A percentile compares a stretch with the other conserved stretches of the same genome.
Conservation (phyloP, 257 asterid genomes). For the Catharanthus roseus region DNA sequence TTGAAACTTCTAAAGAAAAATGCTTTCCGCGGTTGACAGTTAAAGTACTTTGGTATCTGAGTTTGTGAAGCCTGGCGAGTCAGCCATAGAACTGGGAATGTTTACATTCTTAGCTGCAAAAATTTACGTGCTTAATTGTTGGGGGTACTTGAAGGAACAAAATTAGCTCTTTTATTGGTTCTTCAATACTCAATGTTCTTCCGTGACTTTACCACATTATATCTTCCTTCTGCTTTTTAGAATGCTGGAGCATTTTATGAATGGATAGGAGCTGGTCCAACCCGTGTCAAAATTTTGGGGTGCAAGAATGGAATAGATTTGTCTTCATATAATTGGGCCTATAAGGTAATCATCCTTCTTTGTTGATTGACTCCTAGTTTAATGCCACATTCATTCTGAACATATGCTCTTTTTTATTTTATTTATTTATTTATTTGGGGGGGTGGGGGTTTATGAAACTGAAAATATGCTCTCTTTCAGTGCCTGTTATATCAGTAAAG, state of each 20-base stretch:
- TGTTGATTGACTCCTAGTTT: neutral
- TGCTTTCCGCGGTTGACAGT: neutral
- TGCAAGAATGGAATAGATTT: slow-evolving; percentile 61
- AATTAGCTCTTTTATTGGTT: neutral
- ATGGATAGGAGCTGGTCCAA: slow-evolving; percentile 86
- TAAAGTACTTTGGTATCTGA: neutral
- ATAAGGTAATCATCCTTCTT: slow-evolving; percentile 47
- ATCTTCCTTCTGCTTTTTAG: slow-evolving; percentile 30
- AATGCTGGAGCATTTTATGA: slow-evolving; percentile 88
- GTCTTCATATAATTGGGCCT: slow-evolving; percentile 60
- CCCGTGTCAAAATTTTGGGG: slow-evolving; percentile 61
- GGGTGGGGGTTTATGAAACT: no score
- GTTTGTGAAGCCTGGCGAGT: neutral
- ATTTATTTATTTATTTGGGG: no score
- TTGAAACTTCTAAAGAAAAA: neutral
- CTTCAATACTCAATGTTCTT: neutral
- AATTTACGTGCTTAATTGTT: no score
- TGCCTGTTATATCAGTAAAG: neutral
- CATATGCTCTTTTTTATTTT: neutral
- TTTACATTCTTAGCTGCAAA: neutral
- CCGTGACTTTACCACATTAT: neutral
- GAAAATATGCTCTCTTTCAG: neutral
- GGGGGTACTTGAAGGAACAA: neutral
- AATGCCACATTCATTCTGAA: neutral
- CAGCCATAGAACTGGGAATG: neutral